Evolutionary conservation across 768 basidiomycete genomes (phyloP).

Genomic region (Kwoniella sp.): DNA sequence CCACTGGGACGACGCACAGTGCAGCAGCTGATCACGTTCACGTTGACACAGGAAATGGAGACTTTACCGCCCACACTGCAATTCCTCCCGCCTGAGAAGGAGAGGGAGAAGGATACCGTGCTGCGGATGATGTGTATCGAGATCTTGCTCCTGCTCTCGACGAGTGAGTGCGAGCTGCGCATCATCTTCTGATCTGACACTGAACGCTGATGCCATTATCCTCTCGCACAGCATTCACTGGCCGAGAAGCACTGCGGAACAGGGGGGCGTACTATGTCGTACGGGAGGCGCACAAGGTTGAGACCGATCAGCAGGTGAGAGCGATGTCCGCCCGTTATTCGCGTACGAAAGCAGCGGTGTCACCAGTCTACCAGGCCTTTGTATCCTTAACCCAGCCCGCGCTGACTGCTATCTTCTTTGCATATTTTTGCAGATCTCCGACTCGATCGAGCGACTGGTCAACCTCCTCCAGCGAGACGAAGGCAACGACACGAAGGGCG

Average conservation of each 20-base stretch:
- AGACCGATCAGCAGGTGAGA: conserved; percentile 74
- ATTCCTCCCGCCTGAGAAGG: conserved; percentile 82
- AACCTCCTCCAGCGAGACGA: conserved; percentile 65
- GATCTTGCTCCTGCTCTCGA: conserved; percentile 81
- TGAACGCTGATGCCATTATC: conserved; percentile 2
- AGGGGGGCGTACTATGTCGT: conserved; percentile 87
- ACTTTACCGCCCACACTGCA: conserved; percentile 79
- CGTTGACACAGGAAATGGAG: conserved; percentile 80
- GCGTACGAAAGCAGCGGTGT: background rate
- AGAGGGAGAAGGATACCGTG: conserved; percentile 73
- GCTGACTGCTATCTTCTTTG: too few species aligned
- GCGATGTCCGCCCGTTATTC: background rate
- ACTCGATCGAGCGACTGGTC: conserved; percentile 85
- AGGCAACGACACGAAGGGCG: conserved; percentile 53
- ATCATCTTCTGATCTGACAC: background rate
- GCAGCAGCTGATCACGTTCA: background rate
- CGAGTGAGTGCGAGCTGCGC: conserved; percentile 58
- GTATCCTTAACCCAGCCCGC: too few species aligned
- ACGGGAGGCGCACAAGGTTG: conserved; percentile 72
- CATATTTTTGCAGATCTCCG: conserved; percentile 66
- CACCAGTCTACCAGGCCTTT: too few species aligned
- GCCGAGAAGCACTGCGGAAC: conserved; percentile 74
- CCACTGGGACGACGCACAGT: background rate
- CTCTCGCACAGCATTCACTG: conserved; percentile 66
- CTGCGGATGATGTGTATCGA: conserved; percentile 85